Percentiles rank a stretch among this genome's conserved stretches.
phyloP scores from a whole-genome alignment of 2,329 filamentous ascomycete species.

The Bimuria novae-zelandiae region DNA sequence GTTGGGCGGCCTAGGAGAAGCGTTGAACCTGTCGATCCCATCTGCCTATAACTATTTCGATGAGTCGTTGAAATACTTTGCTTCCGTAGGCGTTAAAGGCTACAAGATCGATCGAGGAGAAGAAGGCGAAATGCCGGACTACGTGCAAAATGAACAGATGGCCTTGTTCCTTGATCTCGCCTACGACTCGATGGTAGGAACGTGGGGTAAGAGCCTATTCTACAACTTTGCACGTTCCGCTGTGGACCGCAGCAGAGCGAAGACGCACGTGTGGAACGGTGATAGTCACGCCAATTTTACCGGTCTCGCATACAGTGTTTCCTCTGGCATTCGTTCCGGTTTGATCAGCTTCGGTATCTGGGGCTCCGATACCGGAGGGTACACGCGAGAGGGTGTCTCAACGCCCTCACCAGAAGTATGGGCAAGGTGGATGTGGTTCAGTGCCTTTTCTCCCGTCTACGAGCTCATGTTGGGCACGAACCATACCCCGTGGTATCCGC shows the following conservation, averaged over 20 bases:
- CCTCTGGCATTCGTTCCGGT: slow-evolving; percentile 40
- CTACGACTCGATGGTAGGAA: slow-evolving; percentile 39
- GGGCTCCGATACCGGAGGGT: slow-evolving; percentile 45
- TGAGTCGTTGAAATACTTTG: slow-evolving; percentile 34
- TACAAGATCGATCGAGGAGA: slow-evolving; percentile 49
- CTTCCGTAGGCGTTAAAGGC: slow-evolving; percentile 42
- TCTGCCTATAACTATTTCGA: slow-evolving; percentile 43
- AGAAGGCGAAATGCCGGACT: slow-evolving; percentile 47
- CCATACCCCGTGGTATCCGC: slow-evolving; percentile 45
- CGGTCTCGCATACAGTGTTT: slow-evolving; percentile 39
- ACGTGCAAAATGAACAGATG: slow-evolving; percentile 44
- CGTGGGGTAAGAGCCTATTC: slow-evolving; percentile 36
- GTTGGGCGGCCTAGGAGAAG: slow-evolving; percentile 36
- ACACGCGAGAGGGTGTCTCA: slow-evolving; percentile 28
- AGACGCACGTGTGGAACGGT: slow-evolving; percentile 44
- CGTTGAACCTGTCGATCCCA: slow-evolving; percentile 45
- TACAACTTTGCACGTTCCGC: slow-evolving; percentile 43
- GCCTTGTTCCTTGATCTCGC: slow-evolving; percentile 39
- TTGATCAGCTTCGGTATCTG: slow-evolving; percentile 40
- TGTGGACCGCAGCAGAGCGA: slow-evolving; percentile 38
- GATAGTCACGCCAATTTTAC: slow-evolving; percentile 42
- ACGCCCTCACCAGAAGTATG: slow-evolving; percentile 40
- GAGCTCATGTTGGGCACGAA: slow-evolving; percentile 44
- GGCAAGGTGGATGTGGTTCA: slow-evolving; percentile 49
- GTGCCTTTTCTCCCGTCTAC: slow-evolving; percentile 43